Percentiles rank a stretch among this genome's conserved stretches.
phyloP scores from a whole-genome alignment of 2,329 filamentous ascomycete species.

The Xylaria sp. region DNA sequence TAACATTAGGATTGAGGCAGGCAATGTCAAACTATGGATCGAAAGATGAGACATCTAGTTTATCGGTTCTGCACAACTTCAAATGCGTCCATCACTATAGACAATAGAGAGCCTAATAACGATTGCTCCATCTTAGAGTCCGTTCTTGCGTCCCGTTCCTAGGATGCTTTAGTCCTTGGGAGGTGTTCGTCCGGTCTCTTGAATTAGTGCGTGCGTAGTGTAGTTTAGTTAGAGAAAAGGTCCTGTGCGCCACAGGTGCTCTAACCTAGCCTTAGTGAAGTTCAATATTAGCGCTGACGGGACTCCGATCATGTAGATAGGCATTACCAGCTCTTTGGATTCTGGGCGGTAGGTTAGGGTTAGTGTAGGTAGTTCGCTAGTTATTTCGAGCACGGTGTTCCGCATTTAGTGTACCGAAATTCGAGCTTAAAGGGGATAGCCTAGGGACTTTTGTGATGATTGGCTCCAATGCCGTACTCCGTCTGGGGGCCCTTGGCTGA shows the following conservation, averaged over 20 bases:
- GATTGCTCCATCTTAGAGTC: conserved; percentile 18
- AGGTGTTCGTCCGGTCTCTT: not conserved
- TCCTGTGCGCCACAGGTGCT: not conserved
- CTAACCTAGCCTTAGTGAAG: not conserved
- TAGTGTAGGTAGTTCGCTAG: conserved; percentile 3
- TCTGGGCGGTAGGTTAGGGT: conserved; percentile 5
- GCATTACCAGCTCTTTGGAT: conserved; percentile 30
- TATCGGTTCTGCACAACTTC: not conserved
- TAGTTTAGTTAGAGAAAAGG: not conserved
- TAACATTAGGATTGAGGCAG: not conserved
- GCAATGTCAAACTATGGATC: conserved; percentile 9
- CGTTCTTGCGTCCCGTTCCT: conserved; percentile 27
- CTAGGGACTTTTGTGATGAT: conserved; percentile 30
- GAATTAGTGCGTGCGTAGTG: conserved; percentile 1
- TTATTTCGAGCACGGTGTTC: conserved; percentile 30
- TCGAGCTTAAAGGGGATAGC: conserved; percentile 8
- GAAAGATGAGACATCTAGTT: not conserved
- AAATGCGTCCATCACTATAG: not conserved
- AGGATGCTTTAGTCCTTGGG: conserved; percentile 22
- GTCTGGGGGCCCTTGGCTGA: conserved; percentile 15
- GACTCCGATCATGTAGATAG: conserved; percentile 23
- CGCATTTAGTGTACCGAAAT: conserved; percentile 30
- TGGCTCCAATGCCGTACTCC: conserved; percentile 9
- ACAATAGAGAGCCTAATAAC: not conserved
- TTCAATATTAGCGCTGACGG: conserved; percentile 24